phyloP scores from a whole-genome alignment of 768 basidiomycete species.

The Boletus rubescentipes region DNA sequence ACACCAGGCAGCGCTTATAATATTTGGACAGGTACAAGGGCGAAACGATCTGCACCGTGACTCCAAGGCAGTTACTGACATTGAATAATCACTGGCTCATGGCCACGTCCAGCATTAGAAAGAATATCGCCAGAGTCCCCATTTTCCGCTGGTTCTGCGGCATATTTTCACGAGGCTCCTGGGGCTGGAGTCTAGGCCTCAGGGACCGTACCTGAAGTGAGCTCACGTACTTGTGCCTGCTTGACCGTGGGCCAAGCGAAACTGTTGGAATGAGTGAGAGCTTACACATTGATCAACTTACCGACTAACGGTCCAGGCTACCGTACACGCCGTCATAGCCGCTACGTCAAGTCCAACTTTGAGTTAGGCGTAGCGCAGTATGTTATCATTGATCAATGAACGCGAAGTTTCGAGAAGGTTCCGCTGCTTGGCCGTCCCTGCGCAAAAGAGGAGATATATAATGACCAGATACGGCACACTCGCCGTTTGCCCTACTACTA shows the following conservation, averaged over 20 bases:
- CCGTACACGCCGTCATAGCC: too few species aligned
- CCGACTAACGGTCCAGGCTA: too few species aligned
- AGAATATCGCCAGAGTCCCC: background rate
- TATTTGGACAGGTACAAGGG: background rate
- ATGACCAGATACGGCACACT: background rate
- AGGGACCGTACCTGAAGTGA: background rate
- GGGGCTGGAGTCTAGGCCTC: background rate
- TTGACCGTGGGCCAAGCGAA: too few species aligned
- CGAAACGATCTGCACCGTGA: background rate
- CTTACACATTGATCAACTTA: too few species aligned
- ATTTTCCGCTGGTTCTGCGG: too few species aligned
- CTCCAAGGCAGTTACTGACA: background rate
- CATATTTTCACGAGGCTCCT: too few species aligned
- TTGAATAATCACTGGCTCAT: background rate
- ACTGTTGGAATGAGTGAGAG: too few species aligned
- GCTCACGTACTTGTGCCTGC: conserved; percentile 5
- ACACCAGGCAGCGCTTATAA: background rate
- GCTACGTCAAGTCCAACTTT: too few species aligned
- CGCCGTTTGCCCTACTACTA: background rate
- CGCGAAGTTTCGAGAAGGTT: conserved; percentile 35
- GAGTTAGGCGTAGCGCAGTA: too few species aligned
- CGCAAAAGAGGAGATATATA: conserved; percentile 21
- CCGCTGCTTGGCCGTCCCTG: conserved; percentile 1
- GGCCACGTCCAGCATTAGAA: background rate
- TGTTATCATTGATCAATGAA: background rate